These are phyloP conservation scores for Dittrichia graveolens DNA, from an alignment of 129 eudicot genomes.

Conservation along the genomic window DNA sequence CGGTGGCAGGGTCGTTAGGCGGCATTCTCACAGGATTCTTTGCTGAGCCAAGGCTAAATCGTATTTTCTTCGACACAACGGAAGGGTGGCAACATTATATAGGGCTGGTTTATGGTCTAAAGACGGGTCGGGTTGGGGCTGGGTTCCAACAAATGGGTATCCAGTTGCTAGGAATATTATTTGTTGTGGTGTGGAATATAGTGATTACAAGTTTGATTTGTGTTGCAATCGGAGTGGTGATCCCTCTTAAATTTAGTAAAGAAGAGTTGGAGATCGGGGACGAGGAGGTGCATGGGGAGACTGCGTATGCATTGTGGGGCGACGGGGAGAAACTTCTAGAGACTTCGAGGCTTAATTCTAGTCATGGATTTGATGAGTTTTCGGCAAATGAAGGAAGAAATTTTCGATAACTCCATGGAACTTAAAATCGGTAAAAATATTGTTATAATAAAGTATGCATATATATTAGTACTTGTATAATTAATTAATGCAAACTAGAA, in stretches of 20 bases:
- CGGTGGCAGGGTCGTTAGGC: constrained; percentile 67
- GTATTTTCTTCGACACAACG: constrained; percentile 43
- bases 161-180: constrained; percentile 50
- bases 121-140: constrained; percentile 31
- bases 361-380: constrained; percentile 45
- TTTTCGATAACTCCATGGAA: background rate
- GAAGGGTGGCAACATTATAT: constrained; percentile 50
- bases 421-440: too few species aligned
- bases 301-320: constrained; percentile 51
- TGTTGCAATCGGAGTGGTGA: constrained; percentile 36
- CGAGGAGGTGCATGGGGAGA: constrained; percentile 55
- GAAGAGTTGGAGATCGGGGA: constrained; percentile 55
- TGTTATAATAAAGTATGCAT: too few species aligned
- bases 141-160: constrained; percentile 56
- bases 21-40: constrained; percentile 63
- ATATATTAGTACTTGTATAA: too few species aligned
- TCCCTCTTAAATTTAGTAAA: constrained; percentile 52
- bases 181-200: constrained; percentile 51
- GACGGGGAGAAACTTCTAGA: constrained; percentile 47
- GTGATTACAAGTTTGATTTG: constrained; percentile 53
- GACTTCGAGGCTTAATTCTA: constrained; percentile 41
- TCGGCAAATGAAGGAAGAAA: constrained; percentile 25
- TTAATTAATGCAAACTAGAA: too few species aligned
- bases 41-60: constrained; percentile 55
- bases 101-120: constrained; percentile 51